Evolutionary conservation across 1,139 yeast species (phyloP).

Genomic region (Pichia sp.): DNA sequence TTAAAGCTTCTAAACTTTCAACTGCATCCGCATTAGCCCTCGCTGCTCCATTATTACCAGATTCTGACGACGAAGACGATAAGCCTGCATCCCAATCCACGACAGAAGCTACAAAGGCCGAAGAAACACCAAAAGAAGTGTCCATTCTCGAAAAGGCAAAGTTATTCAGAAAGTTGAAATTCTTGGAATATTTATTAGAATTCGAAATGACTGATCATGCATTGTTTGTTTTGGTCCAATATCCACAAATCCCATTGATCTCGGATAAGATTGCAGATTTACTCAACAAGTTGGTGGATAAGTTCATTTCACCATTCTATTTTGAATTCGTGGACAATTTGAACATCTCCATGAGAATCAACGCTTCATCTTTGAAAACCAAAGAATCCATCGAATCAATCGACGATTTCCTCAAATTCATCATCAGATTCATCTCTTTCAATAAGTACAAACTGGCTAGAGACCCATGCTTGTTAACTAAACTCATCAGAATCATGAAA

Average conservation of each 20-base stretch:
- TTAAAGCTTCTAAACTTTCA: slow-evolving; percentile 62
- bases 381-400: slow-evolving; percentile 31
- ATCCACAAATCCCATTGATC: slow-evolving; percentile 61
- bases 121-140: slow-evolving; percentile 10
- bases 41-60: slow-evolving; percentile 81
- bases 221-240: slow-evolving; percentile 54
- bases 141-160: slow-evolving; percentile 21
- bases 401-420: slow-evolving; percentile 45
- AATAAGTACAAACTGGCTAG: slow-evolving; percentile 58
- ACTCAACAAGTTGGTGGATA: slow-evolving; percentile 49
- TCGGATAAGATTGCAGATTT: slow-evolving; percentile 52
- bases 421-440: slow-evolving; percentile 52
- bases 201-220: slow-evolving; percentile 69
- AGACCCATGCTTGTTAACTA: slow-evolving; percentile 48
- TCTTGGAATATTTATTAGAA: slow-evolving; percentile 54
- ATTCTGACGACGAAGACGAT: slow-evolving; percentile 46
- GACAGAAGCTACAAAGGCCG: slow-evolving; percentile 11
- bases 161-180: slow-evolving; percentile 36
- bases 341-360: slow-evolving; percentile 2
- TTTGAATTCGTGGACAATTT: slow-evolving; percentile 17
- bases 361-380: slow-evolving; percentile 34
- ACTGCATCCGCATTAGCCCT: slow-evolving; percentile 80
- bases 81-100: neutral
- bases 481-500: slow-evolving; percentile 58
- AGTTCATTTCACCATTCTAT: slow-evolving; percentile 53